phyloP scores from a whole-genome alignment of 768 basidiomycete genomes.

The Pholiota microspora region DNA sequence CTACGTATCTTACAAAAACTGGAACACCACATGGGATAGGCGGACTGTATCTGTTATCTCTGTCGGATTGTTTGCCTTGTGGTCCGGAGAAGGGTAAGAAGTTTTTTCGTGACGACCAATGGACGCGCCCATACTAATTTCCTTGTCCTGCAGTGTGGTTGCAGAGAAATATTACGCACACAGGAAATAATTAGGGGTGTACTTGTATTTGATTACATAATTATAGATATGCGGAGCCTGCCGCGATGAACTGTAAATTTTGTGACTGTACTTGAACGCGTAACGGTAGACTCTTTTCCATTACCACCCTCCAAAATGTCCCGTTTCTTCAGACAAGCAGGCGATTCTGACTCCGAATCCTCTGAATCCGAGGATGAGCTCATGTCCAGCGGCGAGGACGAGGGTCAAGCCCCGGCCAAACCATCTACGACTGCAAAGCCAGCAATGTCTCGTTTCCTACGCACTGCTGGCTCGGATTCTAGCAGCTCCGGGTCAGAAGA shows the following conservation, averaged over 20 bases:
- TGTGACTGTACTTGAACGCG: slow-evolving; percentile 11
- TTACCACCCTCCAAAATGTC: slow-evolving; percentile 54
- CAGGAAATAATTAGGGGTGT: not conserved
- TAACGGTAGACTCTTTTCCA: not conserved
- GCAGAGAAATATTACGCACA: slow-evolving; percentile 7
- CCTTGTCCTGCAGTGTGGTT: slow-evolving; percentile 4
- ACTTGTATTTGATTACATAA: slow-evolving; percentile 10
- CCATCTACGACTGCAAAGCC: slow-evolving; percentile 46
- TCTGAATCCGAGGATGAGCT: slow-evolving; percentile 78
- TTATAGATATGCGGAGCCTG: slow-evolving; percentile 10
- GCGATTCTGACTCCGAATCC: slow-evolving; percentile 76
- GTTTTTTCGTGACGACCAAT: not conserved
- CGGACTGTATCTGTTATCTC: slow-evolving; percentile 55
- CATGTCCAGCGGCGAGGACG: slow-evolving; percentile 73
- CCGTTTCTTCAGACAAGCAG: slow-evolving; percentile 85
- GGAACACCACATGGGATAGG: slow-evolving; percentile 70
- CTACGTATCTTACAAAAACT: slow-evolving; percentile 62
- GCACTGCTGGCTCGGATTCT: slow-evolving; percentile 59
- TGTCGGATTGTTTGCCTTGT: slow-evolving; percentile 57
- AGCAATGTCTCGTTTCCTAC: slow-evolving; percentile 79
- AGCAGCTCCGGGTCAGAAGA: slow-evolving; percentile 60
- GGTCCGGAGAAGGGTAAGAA: slow-evolving; percentile 66
- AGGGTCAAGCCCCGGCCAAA: slow-evolving; percentile 40
- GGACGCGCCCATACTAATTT: too few relatives aligned
- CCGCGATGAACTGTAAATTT: slow-evolving; percentile 10